Evolutionary conservation across 2,329 filamentous ascomycete genomes (phyloP).

Genomic region (Fusarium oxysporum): DNA sequence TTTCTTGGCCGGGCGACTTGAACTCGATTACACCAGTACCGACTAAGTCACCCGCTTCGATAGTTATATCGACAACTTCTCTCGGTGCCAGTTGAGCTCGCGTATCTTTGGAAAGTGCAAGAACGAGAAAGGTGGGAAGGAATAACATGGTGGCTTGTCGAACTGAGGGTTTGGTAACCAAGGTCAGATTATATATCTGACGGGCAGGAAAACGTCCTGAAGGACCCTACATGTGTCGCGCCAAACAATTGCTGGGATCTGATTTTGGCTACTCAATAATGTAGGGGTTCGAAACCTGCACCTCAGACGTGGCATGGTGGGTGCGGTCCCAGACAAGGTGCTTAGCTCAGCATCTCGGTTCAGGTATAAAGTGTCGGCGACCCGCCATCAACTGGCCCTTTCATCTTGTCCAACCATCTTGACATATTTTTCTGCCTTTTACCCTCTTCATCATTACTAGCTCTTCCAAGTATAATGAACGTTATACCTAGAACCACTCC

Average conservation of each 20-base stretch:
- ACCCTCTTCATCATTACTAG: not conserved
- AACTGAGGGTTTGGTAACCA: not conserved
- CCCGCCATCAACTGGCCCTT: not conserved
- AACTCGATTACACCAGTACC: not conserved
- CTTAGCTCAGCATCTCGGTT: not conserved
- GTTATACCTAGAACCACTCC: not conserved
- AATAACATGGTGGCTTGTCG: not conserved
- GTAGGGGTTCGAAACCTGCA: not conserved
- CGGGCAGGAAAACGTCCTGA: not conserved
- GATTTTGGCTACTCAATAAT: not conserved
- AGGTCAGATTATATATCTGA: not conserved
- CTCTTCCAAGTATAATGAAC: not conserved
- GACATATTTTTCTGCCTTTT: not conserved
- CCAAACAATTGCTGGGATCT: not conserved
- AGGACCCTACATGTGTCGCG: not conserved
- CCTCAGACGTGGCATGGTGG: no score
- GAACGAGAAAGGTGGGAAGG: not conserved
- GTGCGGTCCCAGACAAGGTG: no score
- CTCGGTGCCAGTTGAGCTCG: not conserved
- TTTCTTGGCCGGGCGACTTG: not conserved
- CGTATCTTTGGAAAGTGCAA: not conserved
- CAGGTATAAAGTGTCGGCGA: not conserved
- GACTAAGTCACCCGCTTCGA: not conserved
- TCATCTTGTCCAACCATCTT: not conserved
- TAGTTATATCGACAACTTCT: not conserved